Evolutionary conservation across 2,329 filamentous ascomycete genomes (phyloP).

Genomic region (Bipolaris oryzae): DNA sequence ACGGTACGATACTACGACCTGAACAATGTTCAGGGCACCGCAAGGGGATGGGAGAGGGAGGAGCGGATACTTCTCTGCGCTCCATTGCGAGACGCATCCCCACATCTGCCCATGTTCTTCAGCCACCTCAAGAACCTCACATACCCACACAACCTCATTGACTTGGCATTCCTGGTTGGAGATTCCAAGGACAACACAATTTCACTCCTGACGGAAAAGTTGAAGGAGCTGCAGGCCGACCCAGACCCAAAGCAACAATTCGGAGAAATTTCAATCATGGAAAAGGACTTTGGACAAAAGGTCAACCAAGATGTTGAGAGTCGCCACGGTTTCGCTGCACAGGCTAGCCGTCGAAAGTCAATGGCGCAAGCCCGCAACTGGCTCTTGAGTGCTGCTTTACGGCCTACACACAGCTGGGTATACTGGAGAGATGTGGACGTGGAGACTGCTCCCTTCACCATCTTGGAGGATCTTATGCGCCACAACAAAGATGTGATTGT

Average conservation of each 20-base stretch:
- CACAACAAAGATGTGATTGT: constrained; percentile 99
- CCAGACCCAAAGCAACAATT: constrained; percentile 81
- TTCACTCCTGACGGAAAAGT: constrained; percentile 71
- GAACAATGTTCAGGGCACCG: constrained; percentile 86
- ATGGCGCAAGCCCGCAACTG: constrained; percentile 99
- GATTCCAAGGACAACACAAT: constrained; percentile 95
- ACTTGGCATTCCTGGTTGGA: constrained; percentile 94
- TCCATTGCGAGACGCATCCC: constrained; percentile 87
- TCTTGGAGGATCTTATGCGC: constrained; percentile 95
- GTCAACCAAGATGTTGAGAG: constrained; percentile 98
- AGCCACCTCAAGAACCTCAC: constrained; percentile 95
- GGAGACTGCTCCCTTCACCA: constrained; percentile 94
- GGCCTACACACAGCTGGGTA: constrained; percentile 97
- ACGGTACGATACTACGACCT: constrained; percentile 98
- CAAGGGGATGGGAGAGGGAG: constrained; percentile 92
- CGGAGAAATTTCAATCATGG: constrained; percentile 95
- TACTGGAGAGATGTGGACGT: constrained; percentile 99
- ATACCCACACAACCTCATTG: constrained; percentile 94
- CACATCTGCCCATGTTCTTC: constrained; percentile 97
- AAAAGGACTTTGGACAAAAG: constrained; percentile 98
- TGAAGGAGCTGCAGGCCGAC: constrained; percentile 80
- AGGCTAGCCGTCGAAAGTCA: constrained; percentile 89
- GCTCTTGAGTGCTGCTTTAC: constrained; percentile 88
- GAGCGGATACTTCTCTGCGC: constrained; percentile 95
- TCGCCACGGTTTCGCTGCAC: constrained; percentile 94